phyloP scores from a whole-genome alignment of 306 rosid genomes.

The Sesbania bispinosa region DNA sequence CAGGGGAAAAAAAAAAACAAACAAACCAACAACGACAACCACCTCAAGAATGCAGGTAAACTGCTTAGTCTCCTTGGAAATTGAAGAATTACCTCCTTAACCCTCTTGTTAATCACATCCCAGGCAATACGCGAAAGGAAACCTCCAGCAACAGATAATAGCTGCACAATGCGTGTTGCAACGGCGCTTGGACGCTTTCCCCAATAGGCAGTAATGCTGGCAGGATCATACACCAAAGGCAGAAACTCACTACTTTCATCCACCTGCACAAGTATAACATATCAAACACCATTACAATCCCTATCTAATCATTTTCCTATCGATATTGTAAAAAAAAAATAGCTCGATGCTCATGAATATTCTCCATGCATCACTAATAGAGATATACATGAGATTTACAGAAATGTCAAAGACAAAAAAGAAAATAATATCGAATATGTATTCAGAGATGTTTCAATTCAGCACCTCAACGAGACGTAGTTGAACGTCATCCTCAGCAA shows the following conservation, averaged over 20 bases:
- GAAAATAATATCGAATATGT: background rate
- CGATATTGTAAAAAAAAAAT: background rate
- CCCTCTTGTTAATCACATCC: slow-evolving; percentile 83
- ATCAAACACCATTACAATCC: background rate
- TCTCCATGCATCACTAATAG: background rate
- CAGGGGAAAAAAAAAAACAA: background rate
- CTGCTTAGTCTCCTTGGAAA: background rate
- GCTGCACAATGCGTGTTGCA: slow-evolving; percentile 77
- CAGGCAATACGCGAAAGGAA: slow-evolving; percentile 76
- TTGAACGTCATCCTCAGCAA: slow-evolving; percentile 81
- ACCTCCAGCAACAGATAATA: slow-evolving; percentile 94
- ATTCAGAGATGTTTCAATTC: background rate
- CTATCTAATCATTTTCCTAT: background rate
- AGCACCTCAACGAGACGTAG: slow-evolving; percentile 92
- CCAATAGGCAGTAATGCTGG: slow-evolving; percentile 89
- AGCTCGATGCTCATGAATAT: background rate
- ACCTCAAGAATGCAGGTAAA: background rate
- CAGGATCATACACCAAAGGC: slow-evolving; percentile 88
- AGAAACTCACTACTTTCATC: slow-evolving; percentile 93
- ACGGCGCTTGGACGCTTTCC: slow-evolving; percentile 95
- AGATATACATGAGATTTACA: background rate
- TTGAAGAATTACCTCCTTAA: slow-evolving; percentile 64
- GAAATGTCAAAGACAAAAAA: background rate
- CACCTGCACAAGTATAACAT: slow-evolving; percentile 45
- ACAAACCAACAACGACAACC: background rate